phyloP scores from a whole-genome alignment of 2,329 filamentous ascomycete genomes.

The Coniochaeta sp. region DNA sequence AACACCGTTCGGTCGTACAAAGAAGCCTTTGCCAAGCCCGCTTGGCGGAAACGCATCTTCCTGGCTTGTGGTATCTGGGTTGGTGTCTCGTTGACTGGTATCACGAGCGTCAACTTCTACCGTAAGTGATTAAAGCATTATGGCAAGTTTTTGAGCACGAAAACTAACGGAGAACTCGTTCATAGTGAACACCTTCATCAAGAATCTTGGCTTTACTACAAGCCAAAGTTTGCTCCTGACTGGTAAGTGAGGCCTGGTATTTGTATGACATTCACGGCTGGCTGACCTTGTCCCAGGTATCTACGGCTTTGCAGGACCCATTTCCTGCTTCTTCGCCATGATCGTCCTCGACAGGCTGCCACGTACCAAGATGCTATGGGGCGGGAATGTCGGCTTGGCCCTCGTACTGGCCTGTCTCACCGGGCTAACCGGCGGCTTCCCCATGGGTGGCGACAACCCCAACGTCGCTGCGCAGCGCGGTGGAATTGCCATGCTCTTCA shows the following conservation, averaged over 20 bases:
- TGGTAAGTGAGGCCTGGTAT: neutral
- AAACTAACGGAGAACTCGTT: neutral
- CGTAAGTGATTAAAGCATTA: conserved; percentile 11
- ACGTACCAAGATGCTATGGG: neutral
- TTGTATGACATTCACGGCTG: neutral
- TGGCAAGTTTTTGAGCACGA: neutral
- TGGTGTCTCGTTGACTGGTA: conserved; percentile 38
- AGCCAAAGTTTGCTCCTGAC: neutral
- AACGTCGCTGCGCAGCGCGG: neutral
- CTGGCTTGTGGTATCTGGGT: conserved; percentile 39
- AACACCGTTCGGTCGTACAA: conserved; percentile 30
- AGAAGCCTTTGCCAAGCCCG: conserved; percentile 27
- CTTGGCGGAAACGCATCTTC: conserved; percentile 35
- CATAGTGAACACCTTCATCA: neutral
- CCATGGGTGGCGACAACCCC: neutral
- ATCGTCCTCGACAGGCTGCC: neutral
- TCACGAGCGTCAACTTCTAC: conserved; percentile 37
- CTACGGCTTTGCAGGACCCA: neutral
- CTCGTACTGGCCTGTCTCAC: neutral
- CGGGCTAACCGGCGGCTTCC: neutral
- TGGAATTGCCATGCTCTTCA: neutral
- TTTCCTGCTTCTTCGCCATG: neutral
- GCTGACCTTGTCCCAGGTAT: neutral
- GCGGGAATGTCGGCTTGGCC: neutral
- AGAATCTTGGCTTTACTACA: neutral